Evolutionary conservation across 805 yeast genomes (phyloP).

Genomic region (Torulaspora maleeae): DNA sequence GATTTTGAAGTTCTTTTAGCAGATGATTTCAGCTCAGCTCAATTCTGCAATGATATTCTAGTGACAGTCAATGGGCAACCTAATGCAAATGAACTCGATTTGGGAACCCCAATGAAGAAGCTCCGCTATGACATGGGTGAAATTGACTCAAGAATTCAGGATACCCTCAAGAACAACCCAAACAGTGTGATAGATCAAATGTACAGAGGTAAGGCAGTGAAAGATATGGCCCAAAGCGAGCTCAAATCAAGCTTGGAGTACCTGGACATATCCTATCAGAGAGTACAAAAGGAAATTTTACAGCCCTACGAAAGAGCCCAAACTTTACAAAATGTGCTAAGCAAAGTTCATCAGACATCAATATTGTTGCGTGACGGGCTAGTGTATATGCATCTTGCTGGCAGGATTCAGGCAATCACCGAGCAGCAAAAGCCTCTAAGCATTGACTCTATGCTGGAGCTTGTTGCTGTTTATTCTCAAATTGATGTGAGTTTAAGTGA

Average conservation of each 20-base stretch:
- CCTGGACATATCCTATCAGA: constrained; percentile 30
- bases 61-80: constrained; percentile 22
- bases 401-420: constrained; percentile 19
- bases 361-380: constrained; percentile 30
- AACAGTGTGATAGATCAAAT: constrained; percentile 24
- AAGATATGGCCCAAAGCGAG: constrained; percentile 13
- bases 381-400: constrained; percentile 26
- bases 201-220: constrained; percentile 18
- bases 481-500: constrained; percentile 23
- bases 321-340: constrained; percentile 29
- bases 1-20: constrained; percentile 29
- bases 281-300: constrained; percentile 29
- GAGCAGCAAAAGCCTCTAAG: constrained; percentile 4
- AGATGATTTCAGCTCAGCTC: constrained; percentile 17
- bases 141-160: constrained; percentile 23
- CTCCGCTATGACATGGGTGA: constrained; percentile 29
- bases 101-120: constrained; percentile 32
- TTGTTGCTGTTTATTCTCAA: constrained; percentile 29
- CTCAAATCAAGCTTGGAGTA: constrained; percentile 27
- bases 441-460: constrained; percentile 15
- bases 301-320: constrained; percentile 31
- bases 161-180: constrained; percentile 23
- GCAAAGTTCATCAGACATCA: constrained; percentile 35
- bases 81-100: constrained; percentile 20
- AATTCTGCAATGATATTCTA: constrained; percentile 26